Conservation (phyloP, 1,139 yeast genomes). For the Debaryomyces coudertii region DNA sequence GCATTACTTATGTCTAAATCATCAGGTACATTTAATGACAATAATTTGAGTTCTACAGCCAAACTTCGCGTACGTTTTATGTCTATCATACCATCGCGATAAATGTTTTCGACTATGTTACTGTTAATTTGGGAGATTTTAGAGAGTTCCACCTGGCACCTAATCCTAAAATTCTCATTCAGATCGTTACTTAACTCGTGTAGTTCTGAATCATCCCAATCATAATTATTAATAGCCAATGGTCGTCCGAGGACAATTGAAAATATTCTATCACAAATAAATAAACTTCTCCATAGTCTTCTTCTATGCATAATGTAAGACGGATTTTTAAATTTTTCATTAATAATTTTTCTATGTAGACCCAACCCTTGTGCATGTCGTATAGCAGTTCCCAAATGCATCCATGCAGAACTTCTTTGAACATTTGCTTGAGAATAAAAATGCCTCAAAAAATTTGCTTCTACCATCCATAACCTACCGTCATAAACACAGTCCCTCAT, state of each 20-base stretch:
- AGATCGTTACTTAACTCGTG: conserved; percentile 9
- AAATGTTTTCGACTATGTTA: conserved; percentile 36
- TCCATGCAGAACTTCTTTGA: conserved; percentile 47
- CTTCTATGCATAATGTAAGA: conserved; percentile 28
- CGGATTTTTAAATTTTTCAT: conserved; percentile 20
- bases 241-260: conserved; percentile 47
- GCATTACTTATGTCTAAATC: conserved; percentile 28
- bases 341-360: conserved; percentile 27
- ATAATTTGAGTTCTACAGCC: conserved; percentile 43
- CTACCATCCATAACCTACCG: conserved; percentile 46
- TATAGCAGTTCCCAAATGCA: conserved; percentile 30
- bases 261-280: conserved; percentile 41
- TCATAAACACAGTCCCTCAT: conserved; percentile 35
- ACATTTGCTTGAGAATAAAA: conserved; percentile 43
- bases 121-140: conserved; percentile 29
- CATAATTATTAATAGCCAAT: conserved; percentile 39
- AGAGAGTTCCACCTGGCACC: conserved; percentile 21
- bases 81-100: conserved; percentile 38
- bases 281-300: conserved; percentile 42
- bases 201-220: conserved; percentile 26
- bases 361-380: conserved; percentile 31
- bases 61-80: conserved; percentile 37
- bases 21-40: conserved; percentile 38
- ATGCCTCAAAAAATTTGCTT: conserved; percentile 40
- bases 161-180: conserved; percentile 13